Conservation (phyloP, 352 stramenopile genomes). For the Phytopythium aichiense region DNA sequence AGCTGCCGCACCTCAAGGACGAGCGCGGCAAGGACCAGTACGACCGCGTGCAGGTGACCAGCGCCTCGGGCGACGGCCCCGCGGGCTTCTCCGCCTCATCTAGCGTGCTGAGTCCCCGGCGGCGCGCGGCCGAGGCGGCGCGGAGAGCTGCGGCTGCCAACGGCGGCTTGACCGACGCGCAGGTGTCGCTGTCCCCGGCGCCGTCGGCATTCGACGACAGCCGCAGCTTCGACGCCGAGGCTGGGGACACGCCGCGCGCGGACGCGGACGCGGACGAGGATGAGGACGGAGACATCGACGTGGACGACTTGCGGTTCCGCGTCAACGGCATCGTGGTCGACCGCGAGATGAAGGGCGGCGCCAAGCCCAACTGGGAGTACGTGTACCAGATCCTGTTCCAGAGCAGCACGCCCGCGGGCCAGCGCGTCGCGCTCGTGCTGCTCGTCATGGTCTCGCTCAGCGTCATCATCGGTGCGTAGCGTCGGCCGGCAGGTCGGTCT, state of each 20-base stretch:
- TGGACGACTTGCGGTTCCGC: conserved; percentile 47
- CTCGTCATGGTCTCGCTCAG: conserved; percentile 69
- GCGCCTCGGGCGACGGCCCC: background rate
- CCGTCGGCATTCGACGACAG: conserved; percentile 5
- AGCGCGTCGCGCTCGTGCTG: conserved; percentile 58
- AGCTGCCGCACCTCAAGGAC: conserved; percentile 8
- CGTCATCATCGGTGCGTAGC: conserved; percentile 46
- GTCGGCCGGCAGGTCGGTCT: background rate
- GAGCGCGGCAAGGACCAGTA: conserved; percentile 7
- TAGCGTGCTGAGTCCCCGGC: conserved; percentile 3
- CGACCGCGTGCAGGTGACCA: conserved; percentile 6
- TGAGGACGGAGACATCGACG: conserved; percentile 7
- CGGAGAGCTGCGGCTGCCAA: conserved; percentile 5
- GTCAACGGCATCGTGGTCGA: conserved; percentile 76
- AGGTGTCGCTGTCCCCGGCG: conserved; percentile 3
- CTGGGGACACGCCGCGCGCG: conserved; percentile 1
- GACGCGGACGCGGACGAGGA: background rate
- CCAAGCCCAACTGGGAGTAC: conserved; percentile 57
- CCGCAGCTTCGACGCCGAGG: conserved; percentile 7
- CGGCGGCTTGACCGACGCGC: background rate
- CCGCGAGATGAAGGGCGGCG: conserved; percentile 60
- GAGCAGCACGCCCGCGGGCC: conserved; percentile 62
- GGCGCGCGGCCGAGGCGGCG: conserved; percentile 4
- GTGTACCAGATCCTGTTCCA: conserved; percentile 75
- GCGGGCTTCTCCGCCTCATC: background rate